These are phyloP conservation scores for Bondarzewia mesenterica DNA, from an alignment of 1,284 basidiomycete species.

Conservation along the genomic window DNA sequence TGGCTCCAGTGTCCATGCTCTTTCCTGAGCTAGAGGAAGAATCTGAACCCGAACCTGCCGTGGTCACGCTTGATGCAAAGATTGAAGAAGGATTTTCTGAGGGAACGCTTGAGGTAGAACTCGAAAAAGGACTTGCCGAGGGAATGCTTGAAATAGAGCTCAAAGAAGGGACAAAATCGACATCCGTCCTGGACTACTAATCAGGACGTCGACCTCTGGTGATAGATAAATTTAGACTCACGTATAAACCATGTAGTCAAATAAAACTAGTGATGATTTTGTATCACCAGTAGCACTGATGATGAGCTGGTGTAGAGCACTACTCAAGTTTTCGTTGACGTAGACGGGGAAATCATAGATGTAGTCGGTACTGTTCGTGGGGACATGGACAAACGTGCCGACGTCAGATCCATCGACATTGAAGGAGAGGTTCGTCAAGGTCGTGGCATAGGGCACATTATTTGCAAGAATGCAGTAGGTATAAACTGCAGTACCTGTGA, in stretches of 20 bases:
- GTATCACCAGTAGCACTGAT: background rate
- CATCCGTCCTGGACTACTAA: background rate
- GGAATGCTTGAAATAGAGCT: background rate
- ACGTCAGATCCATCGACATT: background rate
- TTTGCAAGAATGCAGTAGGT: background rate
- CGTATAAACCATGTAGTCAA: background rate
- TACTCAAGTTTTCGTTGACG: background rate
- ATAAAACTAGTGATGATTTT: background rate
- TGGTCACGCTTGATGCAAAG: background rate
- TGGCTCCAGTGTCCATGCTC: background rate
- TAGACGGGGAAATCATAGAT: background rate
- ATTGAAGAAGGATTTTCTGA: no score
- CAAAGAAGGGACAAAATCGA: background rate
- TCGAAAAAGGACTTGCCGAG: background rate
- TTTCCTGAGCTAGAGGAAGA: background rate
- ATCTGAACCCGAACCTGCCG: background rate
- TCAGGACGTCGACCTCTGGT: background rate
- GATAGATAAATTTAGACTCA: background rate
- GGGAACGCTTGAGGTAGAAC: background rate
- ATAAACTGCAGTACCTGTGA: background rate
- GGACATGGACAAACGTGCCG: background rate
- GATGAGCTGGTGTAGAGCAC: background rate
- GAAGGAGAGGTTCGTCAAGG: background rate
- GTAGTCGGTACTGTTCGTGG: background rate
- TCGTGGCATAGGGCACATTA: no score